Evolutionary conservation across 306 rosid genomes (phyloP).

Genomic region (Benincasa hispida): DNA sequence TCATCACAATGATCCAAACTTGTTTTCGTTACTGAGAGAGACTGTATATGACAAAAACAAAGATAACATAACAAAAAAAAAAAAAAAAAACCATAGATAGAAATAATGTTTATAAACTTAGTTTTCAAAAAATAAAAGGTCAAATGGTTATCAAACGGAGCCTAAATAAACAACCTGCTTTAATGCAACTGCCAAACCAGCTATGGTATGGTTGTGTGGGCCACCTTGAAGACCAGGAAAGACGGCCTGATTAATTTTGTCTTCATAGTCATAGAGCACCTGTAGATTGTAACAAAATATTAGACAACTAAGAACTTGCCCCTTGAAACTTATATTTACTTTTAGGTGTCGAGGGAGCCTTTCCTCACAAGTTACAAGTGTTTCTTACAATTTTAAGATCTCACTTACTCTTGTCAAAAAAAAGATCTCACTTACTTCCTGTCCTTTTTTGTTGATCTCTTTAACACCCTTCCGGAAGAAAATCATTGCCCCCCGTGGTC

Average conservation of each 20-base stretch:
- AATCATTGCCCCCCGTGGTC: constrained; percentile 98
- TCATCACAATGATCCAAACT: neutral
- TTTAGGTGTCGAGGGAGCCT: neutral
- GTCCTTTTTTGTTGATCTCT: constrained; percentile 77
- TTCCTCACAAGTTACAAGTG: neutral
- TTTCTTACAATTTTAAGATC: neutral
- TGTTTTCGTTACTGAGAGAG: neutral
- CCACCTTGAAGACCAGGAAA: constrained; percentile 99
- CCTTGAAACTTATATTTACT: constrained; percentile 8
- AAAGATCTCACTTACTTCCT: constrained; percentile 47
- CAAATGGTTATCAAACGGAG: too few relatives aligned
- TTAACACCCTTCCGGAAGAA: constrained; percentile 85
- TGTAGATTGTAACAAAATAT: constrained; percentile 18
- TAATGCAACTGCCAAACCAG: constrained; percentile 84
- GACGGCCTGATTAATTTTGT: constrained; percentile 85
- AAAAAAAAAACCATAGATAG: too few relatives aligned
- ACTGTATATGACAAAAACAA: too few relatives aligned
- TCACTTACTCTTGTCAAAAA: neutral
- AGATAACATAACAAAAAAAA: too few relatives aligned
- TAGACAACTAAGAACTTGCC: constrained; percentile 9
- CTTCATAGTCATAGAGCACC: constrained; percentile 66
- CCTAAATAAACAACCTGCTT: constrained; percentile 52
- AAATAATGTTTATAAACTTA: too few relatives aligned
- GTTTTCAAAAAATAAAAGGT: too few relatives aligned
- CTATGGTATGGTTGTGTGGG: constrained; percentile 80